A percentile compares a stretch with the other conserved stretches of the same genome.
Conservation (phyloP, 176 grass and related monocot genomes). For the Bonia amplexicaulis region DNA sequence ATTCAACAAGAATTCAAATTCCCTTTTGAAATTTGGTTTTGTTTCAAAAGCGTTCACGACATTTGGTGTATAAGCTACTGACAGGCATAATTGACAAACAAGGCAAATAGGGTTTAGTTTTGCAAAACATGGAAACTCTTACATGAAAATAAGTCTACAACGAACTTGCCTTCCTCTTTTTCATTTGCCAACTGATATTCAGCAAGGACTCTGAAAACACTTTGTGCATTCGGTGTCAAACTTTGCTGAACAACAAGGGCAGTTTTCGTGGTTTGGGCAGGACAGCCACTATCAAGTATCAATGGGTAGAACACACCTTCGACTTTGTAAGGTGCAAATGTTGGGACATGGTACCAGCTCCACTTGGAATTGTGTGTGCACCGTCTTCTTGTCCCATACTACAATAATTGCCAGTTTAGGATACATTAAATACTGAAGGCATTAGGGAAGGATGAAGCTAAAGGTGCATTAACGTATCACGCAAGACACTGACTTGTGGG, state of each 20-base stretch:
- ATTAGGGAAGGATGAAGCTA: constrained; percentile 1
- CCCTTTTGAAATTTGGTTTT: no score
- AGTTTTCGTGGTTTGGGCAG: constrained; percentile 86
- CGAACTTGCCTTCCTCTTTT: constrained; percentile 74
- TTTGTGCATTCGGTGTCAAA: constrained; percentile 92
- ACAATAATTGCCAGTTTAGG: constrained; percentile 24
- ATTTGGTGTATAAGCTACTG: no score
- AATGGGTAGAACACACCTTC: constrained; percentile 79
- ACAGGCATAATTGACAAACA: no score
- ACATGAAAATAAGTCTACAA: not conserved
- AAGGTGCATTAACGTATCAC: constrained; percentile 69
- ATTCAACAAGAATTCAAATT: no score
- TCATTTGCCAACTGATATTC: constrained; percentile 77
- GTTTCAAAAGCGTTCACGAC: no score
- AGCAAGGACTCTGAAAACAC: constrained; percentile 86
- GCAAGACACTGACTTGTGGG: no score
- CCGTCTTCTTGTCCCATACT: constrained; percentile 99
- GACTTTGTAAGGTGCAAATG: constrained; percentile 77
- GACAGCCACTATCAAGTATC: constrained; percentile 71
- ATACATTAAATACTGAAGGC: constrained; percentile 16
- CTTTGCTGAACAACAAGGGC: constrained; percentile 68
- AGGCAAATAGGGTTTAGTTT: no score
- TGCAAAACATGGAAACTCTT: no score
- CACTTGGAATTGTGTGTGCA: constrained; percentile 83
- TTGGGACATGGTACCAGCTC: constrained; percentile 85